Conservation (phyloP, 805 yeast species). For the Myxozyma nipponensis region DNA sequence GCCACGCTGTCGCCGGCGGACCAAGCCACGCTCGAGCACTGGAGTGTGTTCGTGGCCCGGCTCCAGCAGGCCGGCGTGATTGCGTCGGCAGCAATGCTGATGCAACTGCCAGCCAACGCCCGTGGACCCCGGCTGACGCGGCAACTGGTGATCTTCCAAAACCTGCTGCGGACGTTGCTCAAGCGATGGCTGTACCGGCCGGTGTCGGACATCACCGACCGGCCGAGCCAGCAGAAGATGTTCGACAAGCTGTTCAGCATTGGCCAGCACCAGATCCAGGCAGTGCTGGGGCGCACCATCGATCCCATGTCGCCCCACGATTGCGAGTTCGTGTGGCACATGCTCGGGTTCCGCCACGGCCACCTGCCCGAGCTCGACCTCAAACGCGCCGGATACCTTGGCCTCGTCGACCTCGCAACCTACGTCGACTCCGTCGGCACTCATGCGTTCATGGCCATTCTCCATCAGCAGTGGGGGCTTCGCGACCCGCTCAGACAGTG, state of each 20-base stretch:
- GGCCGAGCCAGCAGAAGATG: neutral
- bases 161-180: neutral
- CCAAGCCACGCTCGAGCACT: neutral
- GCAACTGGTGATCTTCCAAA: neutral
- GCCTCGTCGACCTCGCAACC: constrained; percentile 10
- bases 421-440: neutral
- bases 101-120: neutral
- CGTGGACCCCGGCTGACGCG: neutral
- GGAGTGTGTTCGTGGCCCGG: neutral
- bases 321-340: constrained; percentile 5
- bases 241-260: neutral
- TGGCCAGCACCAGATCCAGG: neutral
- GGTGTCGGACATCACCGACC: neutral
- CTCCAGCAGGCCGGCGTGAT: constrained; percentile 1
- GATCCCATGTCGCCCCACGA: neutral
- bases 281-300: neutral
- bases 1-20: neutral
- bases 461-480: constrained; percentile 17
- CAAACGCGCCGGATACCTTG: constrained; percentile 13
- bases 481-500: constrained; percentile 3
- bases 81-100: constrained; percentile 2
- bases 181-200: constrained; percentile 1
- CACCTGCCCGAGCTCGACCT: constrained; percentile 6
- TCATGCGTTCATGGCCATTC: neutral
- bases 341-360: constrained; percentile 8